Evolutionary conservation across 148 eudicot genomes (phyloP).

Genomic region (Drosera capensis): DNA sequence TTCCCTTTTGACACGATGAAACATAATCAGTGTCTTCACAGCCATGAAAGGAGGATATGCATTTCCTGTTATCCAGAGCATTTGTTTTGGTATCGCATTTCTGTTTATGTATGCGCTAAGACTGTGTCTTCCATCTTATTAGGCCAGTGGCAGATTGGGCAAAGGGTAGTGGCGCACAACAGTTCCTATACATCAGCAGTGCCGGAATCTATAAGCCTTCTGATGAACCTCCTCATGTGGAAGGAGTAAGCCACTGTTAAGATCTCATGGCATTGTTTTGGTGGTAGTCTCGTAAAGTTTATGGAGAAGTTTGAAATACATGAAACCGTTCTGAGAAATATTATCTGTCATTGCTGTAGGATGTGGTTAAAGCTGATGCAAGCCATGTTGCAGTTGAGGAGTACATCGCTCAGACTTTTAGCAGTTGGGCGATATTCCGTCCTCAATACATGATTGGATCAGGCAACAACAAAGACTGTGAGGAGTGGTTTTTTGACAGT

Average conservation of each 20-base stretch:
- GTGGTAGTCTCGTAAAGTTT: not conserved
- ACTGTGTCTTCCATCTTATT: not conserved
- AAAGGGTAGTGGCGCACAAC: constrained; percentile 54
- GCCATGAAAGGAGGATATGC: too few species aligned
- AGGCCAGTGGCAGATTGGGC: constrained; percentile 99
- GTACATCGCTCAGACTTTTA: constrained; percentile 50
- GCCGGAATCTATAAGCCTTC: constrained; percentile 90
- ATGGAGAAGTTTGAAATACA: not conserved
- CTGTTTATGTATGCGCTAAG: not conserved
- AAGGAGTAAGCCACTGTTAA: constrained; percentile 49
- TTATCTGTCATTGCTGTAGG: constrained; percentile 24
- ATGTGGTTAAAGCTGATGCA: constrained; percentile 69
- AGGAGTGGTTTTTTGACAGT: constrained; percentile 98
- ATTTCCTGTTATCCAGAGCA: too few species aligned
- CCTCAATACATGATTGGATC: constrained; percentile 96
- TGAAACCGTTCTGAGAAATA: not conserved
- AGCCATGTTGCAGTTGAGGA: constrained; percentile 72
- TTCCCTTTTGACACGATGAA: not conserved
- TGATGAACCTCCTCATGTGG: constrained; percentile 92
- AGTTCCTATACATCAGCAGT: constrained; percentile 81
- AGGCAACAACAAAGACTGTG: constrained; percentile 96
- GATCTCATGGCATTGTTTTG: not conserved
- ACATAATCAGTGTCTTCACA: not conserved
- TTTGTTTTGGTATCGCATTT: too few species aligned
- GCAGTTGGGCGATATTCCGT: constrained; percentile 63